Evolutionary conservation across 768 basidiomycete genomes (phyloP), one percentile per base, ranked within the genome.

Genomic region (Mycena filopes): DNA sequence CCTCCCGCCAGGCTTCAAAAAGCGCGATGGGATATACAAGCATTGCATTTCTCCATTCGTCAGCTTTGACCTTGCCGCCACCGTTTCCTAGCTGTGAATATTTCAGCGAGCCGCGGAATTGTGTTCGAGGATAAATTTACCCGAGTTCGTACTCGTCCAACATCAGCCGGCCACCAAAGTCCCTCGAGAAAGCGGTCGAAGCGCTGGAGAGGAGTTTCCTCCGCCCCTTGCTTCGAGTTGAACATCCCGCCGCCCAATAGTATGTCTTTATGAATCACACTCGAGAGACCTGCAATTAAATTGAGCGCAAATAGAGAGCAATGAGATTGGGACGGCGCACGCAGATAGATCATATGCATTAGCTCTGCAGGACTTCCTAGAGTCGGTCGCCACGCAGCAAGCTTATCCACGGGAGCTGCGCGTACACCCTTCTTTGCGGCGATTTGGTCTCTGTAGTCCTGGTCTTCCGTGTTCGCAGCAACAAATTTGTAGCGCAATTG

Each of bases 401-500:
- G 33, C 33, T 41, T 36, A 33, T 38, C 53, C n/a, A 55, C 36
- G 4, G 38, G 40, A 25, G 53, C 33, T 5, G 53, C 33, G 23
- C 53, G 53, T 8, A 55, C 53, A 18, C 53, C 53, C 21, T 41
- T 36, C 36, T 38, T 38, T 1, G 53, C 36, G 21, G 36, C 53
- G 21, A 55, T 55, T 26, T 41, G 36, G 18, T 55, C 53, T 5
- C 18, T 18, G 20, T 55, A 55, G 9, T 55, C 53, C 6, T 26
- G n/a, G 28, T 55, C 40, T 12, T 31, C 13, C 13, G 33, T 38
- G 11, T 38, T 55, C 40, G 53, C 53, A 11, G 53, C 53, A 10
- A 55, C 23, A 55, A 55, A 55, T 25, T 55, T 55, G 53, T 55
- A 55, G 5, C 53, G 53, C 4, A 55, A 36, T 25, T 55, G 53